Base-by-base conservation (phyloP, 345 rosid genomes). In the Mangifera indica region DNA sequence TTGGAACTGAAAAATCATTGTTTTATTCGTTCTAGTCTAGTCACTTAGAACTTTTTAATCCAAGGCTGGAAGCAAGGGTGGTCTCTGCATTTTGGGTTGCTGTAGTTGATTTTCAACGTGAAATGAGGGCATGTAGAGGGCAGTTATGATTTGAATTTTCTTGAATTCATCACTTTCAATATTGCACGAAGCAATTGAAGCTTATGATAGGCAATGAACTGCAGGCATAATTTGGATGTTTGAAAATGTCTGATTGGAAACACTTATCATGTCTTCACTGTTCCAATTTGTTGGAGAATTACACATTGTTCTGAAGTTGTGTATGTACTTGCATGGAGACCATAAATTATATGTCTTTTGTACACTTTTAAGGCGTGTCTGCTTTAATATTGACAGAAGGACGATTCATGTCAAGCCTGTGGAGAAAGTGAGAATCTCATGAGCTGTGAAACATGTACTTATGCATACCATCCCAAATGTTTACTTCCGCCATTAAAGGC, bases 371-470 rank as follows among this genome's bases (percentile, higher is more conserved):
- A 10, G 61, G 3, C 13, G 40, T 59, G 25, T 25, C 60, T 72
- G 70, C 56, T 52, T 64, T 76, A 53, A 26, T 60, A 44, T 66
- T 45, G 68, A 63, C 80, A 88, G 93, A 91, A 87, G 83, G 96
- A 83, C 69, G 76, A 77, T 74, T 82, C 88, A 21, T 96, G 99
- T 60, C 99, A 93, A 81, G 90, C 99, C 70, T 96, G 99, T 81
- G 93, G 93, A 62, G 96, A 87, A 71, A 63, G 70, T 67, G 94
- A 78, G 49, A 88, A 88, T 81, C 89, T 96, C 79, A 70, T 87
- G 72, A 85, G 80, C 84, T 91, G 99, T 73, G 87, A 88, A 76
- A 93, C 98, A 37, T 96, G 99, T 60, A 93, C 84, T 18, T 96
- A 93, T 77, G 80, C 88, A 17, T 96, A 83, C 81, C 99, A 96